Conservation (phyloP, 768 basidiomycete genomes). For the Sporobolomyces roseus region DNA sequence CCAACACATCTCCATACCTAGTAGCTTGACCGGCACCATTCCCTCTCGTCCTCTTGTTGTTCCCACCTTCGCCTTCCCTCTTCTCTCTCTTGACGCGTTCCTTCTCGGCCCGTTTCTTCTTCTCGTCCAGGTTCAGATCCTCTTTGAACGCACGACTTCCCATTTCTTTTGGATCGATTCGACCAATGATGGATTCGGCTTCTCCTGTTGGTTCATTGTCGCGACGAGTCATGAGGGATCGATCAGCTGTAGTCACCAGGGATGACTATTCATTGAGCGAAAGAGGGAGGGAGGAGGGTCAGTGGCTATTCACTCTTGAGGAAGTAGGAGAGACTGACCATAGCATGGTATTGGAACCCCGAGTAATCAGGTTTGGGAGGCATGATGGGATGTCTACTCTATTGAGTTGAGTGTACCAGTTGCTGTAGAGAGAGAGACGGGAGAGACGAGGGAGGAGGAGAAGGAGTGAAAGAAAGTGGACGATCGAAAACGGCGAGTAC, state of each 20-base stretch:
- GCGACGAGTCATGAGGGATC: constrained; percentile 35
- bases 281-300: background rate
- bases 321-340: constrained; percentile 20
- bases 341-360: constrained; percentile 87
- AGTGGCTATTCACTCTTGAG: background rate
- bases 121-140: constrained; percentile 82
- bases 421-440: background rate
- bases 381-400: constrained; percentile 43
- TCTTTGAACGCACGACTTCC: constrained; percentile 80
- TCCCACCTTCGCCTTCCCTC: constrained; percentile 1
- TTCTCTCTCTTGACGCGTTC: constrained; percentile 19
- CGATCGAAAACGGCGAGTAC: background rate
- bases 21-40: constrained; percentile 55
- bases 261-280: no score
- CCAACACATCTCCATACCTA: constrained; percentile 80
- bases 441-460: background rate
- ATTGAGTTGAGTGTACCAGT: no score
- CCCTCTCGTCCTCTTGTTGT: background rate
- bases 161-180: constrained; percentile 86
- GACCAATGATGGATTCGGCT: constrained; percentile 83
- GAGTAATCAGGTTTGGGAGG: constrained; percentile 70
- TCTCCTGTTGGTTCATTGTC: constrained; percentile 97
- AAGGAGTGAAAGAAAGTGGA: background rate
- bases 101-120: constrained; percentile 71
- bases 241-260: constrained; percentile 79